Percentiles rank a stretch among this genome's conserved stretches.
Conservation (phyloP, 108 stramenopile genomes). For the Skeletonema costatum region DNA sequence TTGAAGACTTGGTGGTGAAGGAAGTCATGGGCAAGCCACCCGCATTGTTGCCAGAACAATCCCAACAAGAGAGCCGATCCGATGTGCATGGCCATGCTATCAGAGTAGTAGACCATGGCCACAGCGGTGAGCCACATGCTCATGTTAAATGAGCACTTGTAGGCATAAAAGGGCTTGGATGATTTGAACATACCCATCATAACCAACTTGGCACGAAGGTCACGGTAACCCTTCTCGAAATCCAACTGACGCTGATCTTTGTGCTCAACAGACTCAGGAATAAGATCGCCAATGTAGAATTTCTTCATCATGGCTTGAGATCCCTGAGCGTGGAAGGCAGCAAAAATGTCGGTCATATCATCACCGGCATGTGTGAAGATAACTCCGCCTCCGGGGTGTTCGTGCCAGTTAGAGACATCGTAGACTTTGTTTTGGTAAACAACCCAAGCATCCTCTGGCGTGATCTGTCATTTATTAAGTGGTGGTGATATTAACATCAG, state of each 20-base stretch:
- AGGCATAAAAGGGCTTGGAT: conserved; percentile 86
- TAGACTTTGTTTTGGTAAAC: conserved; percentile 96
- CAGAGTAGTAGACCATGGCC: conserved; percentile 77
- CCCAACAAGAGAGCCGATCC: conserved; percentile 89
- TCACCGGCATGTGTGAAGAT: conserved; percentile 99
- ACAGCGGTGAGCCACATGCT: conserved; percentile 81
- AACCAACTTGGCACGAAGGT: conserved; percentile 87
- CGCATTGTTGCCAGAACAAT: conserved; percentile 99
- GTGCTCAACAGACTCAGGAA: conserved; percentile 72
- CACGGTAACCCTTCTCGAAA: conserved; percentile 97
- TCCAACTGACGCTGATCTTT: conserved; percentile 83
- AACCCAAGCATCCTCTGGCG: conserved; percentile 95
- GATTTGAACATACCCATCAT: conserved; percentile 97
- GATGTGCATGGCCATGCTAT: conserved; percentile 77
- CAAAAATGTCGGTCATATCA: conserved; percentile 99
- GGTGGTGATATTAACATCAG: background rate
- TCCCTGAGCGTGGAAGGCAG: conserved; percentile 96
- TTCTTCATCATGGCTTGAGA: conserved; percentile 89
- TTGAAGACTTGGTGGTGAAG: conserved; percentile 98
- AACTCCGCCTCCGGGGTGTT: conserved; percentile 96
- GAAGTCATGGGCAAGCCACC: conserved; percentile 99
- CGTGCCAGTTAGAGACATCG: conserved; percentile 97
- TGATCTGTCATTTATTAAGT: conserved; percentile 29
- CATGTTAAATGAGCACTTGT: conserved; percentile 91
- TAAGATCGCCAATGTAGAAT: conserved; percentile 94